These are phyloP conservation scores for Cudoniella acicularis DNA, from an alignment of 495 filamentous ascomycete genomes.

Conservation along the genomic window DNA sequence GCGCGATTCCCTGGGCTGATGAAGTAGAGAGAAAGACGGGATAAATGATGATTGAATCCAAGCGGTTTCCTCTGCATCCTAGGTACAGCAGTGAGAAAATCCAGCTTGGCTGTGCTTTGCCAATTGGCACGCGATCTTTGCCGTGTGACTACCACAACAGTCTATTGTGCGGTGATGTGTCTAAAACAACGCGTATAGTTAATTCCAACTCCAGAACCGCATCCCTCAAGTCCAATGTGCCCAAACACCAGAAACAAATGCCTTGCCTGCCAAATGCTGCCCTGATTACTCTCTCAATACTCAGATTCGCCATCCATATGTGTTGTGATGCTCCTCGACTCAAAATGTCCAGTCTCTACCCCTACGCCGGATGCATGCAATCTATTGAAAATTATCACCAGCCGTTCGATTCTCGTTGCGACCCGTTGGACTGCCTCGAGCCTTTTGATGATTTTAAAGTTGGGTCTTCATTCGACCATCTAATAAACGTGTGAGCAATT, in stretches of 20 bases:
- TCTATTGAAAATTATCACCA: not conserved
- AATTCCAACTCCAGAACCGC: not conserved
- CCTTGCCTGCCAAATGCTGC: constrained; percentile 1
- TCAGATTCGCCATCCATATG: not conserved
- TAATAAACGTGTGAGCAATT: constrained; percentile 1
- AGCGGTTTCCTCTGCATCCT: too few species aligned
- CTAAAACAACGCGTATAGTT: too few species aligned
- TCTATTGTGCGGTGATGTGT: too few species aligned
- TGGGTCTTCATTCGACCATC: constrained; percentile 19
- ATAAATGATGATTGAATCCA: too few species aligned
- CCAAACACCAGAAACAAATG: constrained; percentile 20
- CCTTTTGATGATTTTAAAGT: constrained; percentile 1
- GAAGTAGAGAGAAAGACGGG: constrained; percentile 49
- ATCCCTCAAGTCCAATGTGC: not conserved
- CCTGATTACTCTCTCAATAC: not conserved
- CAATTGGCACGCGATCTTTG: too few species aligned
- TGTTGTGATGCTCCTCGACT: not conserved
- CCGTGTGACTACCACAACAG: too few species aligned
- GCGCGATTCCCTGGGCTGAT: constrained; percentile 81
- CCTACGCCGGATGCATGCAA: not conserved
- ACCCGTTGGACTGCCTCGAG: constrained; percentile 3
- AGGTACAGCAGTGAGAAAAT: too few species aligned
- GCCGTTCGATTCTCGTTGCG: constrained; percentile 8
- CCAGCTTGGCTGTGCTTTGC: too few species aligned
- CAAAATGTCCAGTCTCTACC: not conserved